phyloP scores from a whole-genome alignment of 2,329 filamentous ascomycete species.

The Apiospora kogelbergensis region DNA sequence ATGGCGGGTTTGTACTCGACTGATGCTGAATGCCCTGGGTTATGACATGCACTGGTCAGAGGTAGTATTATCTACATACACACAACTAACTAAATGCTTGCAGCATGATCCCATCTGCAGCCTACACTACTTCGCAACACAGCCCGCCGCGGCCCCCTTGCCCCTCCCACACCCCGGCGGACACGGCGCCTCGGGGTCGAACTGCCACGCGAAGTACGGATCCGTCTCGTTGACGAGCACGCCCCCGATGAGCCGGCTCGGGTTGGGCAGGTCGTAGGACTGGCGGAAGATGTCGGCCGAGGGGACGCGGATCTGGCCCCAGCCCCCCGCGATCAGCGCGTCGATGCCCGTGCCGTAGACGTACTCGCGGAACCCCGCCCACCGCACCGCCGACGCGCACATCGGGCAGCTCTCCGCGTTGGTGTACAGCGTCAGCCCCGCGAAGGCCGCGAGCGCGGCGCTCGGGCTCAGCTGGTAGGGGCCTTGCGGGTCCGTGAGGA shows the following conservation, averaged over 20 bases:
- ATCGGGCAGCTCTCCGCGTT: constrained; percentile 59
- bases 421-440: constrained; percentile 51
- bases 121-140: not conserved
- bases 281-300: constrained; percentile 47
- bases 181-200: constrained; percentile 27
- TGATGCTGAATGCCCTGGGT: too few relatives aligned
- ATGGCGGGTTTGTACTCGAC: too few relatives aligned
- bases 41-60: too few relatives aligned
- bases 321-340: constrained; percentile 45
- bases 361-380: constrained; percentile 55
- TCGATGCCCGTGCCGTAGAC: constrained; percentile 53
- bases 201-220: constrained; percentile 55
- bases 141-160: not conserved
- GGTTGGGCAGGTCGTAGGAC: constrained; percentile 34
- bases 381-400: constrained; percentile 57
- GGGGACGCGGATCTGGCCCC: constrained; percentile 49
- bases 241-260: constrained; percentile 41
- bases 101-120: not conserved
- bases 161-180: constrained; percentile 10
- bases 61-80: not conserved
- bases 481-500: constrained; percentile 46
- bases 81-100: not conserved
- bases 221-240: constrained; percentile 55
- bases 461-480: constrained; percentile 41
- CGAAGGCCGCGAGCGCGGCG: constrained; percentile 45